phyloP scores from a whole-genome alignment of 305 asterid genomes.

The Striga hermonthica region DNA sequence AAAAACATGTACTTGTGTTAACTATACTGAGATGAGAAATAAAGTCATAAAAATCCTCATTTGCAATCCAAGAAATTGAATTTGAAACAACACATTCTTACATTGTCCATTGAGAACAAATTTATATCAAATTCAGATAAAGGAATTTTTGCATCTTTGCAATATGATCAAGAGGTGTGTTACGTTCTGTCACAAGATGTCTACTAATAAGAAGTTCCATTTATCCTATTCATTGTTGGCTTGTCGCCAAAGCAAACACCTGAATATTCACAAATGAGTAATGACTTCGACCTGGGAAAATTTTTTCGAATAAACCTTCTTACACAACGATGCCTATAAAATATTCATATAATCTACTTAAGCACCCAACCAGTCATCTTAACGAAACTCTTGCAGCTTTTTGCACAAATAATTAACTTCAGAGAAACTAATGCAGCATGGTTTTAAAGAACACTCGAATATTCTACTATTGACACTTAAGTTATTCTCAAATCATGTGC shows the following conservation, averaged over 20 bases:
- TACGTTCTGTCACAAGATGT: too few relatives aligned
- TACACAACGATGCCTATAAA: slow-evolving; percentile 3
- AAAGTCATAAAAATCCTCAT: too few relatives aligned
- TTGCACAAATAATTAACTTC: slow-evolving; percentile 9
- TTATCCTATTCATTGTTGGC: slow-evolving; percentile 19
- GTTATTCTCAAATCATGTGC: slow-evolving; percentile 12
- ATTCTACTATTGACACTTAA: background rate
- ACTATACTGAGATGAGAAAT: too few relatives aligned
- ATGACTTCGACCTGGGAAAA: background rate
- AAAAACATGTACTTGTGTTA: too few relatives aligned
- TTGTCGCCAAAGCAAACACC: slow-evolving; percentile 12
- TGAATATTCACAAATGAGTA: slow-evolving; percentile 17
- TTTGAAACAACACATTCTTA: too few relatives aligned
- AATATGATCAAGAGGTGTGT: too few relatives aligned
- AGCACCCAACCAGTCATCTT: slow-evolving; percentile 5
- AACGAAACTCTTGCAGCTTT: background rate
- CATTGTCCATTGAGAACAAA: too few relatives aligned
- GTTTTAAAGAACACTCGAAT: background rate
- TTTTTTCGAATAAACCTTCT: slow-evolving; percentile 17
- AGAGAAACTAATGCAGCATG: background rate
- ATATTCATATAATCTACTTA: slow-evolving; percentile 15
- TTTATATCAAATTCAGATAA: too few relatives aligned
- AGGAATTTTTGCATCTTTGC: too few relatives aligned
- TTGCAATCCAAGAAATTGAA: too few relatives aligned
- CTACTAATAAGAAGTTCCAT: slow-evolving; percentile 26